A percentile compares a stretch with the other conserved stretches of the same genome.
Conservation (phyloP, 192 early-diverging fungal genomes). For the Coemansia sp. region DNA sequence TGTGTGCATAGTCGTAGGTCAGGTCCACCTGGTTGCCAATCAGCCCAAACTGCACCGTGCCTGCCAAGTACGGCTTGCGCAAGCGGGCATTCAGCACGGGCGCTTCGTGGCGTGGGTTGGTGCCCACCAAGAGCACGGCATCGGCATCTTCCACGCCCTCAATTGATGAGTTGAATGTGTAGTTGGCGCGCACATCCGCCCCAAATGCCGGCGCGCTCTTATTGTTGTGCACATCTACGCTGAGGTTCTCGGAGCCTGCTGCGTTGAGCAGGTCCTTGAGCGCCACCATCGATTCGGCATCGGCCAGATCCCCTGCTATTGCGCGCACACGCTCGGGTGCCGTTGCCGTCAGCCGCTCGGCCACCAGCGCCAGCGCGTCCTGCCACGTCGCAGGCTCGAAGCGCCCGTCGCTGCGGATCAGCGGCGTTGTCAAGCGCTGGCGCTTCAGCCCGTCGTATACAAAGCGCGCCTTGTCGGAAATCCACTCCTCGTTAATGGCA, state of each 20-base stretch:
- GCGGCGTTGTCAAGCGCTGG: constrained; percentile 89
- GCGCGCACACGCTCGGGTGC: constrained; percentile 69
- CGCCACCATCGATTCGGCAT: constrained; percentile 90
- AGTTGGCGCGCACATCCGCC: constrained; percentile 86
- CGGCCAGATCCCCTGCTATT: constrained; percentile 87
- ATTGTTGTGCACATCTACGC: constrained; percentile 59
- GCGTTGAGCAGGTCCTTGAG: constrained; percentile 94
- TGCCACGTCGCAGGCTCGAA: constrained; percentile 85
- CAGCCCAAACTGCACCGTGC: constrained; percentile 74
- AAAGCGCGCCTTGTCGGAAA: constrained; percentile 96
- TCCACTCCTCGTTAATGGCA: constrained; percentile 99
- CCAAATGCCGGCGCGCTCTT: constrained; percentile 51
- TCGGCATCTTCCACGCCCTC: constrained; percentile 92
- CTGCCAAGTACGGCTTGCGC: constrained; percentile 88
- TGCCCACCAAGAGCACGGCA: constrained; percentile 83
- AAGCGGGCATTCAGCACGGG: constrained; percentile 94
- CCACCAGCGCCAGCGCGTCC: constrained; percentile 76
- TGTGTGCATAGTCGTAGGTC: constrained; percentile 88
- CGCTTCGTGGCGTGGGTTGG: constrained; percentile 96
- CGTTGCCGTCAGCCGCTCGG: constrained; percentile 60
- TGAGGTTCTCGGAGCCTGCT: constrained; percentile 80
- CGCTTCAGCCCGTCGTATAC: constrained; percentile 93
- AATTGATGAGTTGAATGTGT: constrained; percentile 79
- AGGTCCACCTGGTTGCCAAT: constrained; percentile 76
- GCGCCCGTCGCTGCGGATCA: constrained; percentile 77